Evolutionary conservation across 2,329 filamentous ascomycete genomes (phyloP).

Genomic region (Acarospora socialis): DNA sequence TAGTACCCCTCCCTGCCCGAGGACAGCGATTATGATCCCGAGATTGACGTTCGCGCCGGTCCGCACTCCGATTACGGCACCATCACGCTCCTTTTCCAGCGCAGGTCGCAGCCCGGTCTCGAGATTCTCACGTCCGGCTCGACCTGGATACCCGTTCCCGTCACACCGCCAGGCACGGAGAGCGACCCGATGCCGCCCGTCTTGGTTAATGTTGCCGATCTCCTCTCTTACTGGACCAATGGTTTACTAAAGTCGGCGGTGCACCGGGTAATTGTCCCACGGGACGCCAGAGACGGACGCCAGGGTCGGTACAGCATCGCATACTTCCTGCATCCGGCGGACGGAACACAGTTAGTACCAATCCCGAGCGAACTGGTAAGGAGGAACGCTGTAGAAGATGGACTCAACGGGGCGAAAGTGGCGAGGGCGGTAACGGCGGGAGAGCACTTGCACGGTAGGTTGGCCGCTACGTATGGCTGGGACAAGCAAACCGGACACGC

Average conservation of each 20-base stretch:
- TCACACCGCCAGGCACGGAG: conserved; percentile 47
- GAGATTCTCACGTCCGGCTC: conserved; percentile 54
- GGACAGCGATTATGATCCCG: conserved; percentile 30
- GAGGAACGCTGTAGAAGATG: conserved; percentile 25
- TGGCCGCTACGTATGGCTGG: conserved; percentile 44
- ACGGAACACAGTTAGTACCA: conserved; percentile 38
- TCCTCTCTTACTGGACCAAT: conserved; percentile 77
- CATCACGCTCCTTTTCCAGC: conserved; percentile 64
- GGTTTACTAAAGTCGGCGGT: conserved; percentile 77
- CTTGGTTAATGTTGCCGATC: conserved; percentile 56
- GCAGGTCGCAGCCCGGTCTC: conserved; percentile 69
- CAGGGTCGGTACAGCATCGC: conserved; percentile 43
- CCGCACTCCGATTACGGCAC: conserved; percentile 72
- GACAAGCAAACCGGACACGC: conserved; percentile 13
- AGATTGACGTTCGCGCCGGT: conserved; percentile 64
- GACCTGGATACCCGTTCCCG: conserved; percentile 53
- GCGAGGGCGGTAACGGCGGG: conserved; percentile 38
- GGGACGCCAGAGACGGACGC: conserved; percentile 25
- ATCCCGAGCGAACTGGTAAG: conserved; percentile 40
- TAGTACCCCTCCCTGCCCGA: conserved; percentile 50
- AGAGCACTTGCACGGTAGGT: conserved; percentile 42
- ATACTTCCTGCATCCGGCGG: conserved; percentile 49
- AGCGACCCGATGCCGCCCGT: conserved; percentile 51
- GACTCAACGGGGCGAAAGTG: conserved; percentile 24
- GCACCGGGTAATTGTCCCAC: conserved; percentile 68